Evolutionary conservation across 1,284 basidiomycete species (phyloP).

Genomic region (Pascua guehoae): DNA sequence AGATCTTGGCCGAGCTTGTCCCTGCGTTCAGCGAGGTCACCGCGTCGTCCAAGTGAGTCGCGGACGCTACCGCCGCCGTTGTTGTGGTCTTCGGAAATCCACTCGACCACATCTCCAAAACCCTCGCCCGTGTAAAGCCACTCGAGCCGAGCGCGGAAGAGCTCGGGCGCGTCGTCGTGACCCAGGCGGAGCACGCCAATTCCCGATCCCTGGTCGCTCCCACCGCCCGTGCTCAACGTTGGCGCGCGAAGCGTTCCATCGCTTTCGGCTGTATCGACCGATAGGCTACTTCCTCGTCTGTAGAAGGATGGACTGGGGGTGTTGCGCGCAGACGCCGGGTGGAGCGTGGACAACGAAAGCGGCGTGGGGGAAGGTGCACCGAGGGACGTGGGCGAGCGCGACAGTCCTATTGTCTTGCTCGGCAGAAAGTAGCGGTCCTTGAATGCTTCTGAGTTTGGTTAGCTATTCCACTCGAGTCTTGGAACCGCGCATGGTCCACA

Average conservation of each 20-base stretch:
- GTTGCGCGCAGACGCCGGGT: constrained; percentile 8
- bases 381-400: constrained; percentile 44
- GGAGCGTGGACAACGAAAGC: constrained; percentile 8
- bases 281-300: constrained; percentile 18
- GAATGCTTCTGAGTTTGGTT: constrained; percentile 55
- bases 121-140: constrained; percentile 54
- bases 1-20: constrained; percentile 84
- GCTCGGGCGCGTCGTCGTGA: constrained; percentile 65
- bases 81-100: constrained; percentile 65
- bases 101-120: constrained; percentile 81
- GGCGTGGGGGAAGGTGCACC: constrained; percentile 10
- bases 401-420: constrained; percentile 11
- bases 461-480: no score
- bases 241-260: constrained; percentile 31
- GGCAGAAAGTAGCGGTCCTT: constrained; percentile 70
- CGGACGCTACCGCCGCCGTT: constrained; percentile 21
- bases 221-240: constrained; percentile 10
- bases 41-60: constrained; percentile 32
- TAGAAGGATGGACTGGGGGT: constrained; percentile 10
- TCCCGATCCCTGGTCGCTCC: constrained; percentile 2
- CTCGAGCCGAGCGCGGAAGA: constrained; percentile 82
- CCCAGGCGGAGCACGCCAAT: constrained; percentile 55
- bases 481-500: no score
- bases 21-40: constrained; percentile 58
- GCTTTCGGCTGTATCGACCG: constrained; percentile 22